Base-by-base conservation (phyloP, 257 asterid genomes). In the Ballota nigra region DNA sequence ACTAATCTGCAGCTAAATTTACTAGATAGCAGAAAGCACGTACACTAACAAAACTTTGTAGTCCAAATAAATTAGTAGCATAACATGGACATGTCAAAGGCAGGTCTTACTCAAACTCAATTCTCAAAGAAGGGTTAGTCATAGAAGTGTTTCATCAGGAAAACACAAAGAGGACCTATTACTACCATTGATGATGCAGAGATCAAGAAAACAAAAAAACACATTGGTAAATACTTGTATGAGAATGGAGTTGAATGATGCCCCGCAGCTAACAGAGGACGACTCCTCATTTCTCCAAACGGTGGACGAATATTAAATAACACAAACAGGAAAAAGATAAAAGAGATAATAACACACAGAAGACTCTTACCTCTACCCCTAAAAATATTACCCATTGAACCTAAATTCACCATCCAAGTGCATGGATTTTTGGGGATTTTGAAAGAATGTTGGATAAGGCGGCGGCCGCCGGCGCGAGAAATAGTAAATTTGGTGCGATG, bases 181-280 rank as follows among this genome's bases (percentile, higher is more conserved):
- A 36, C 43, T 7, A 36, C 43, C 43, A 1, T 10, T 0, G 76
- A 64, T 45, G 75, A 72, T 15, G 26, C 75, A 7, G 55, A 18
- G 31, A 12, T 70, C 10, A 55, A 28, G 20, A 76, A 81, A 16
- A 57, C 73, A 0, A 85, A 80, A 24, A 73, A 65, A 74, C 18
- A 20, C 13, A 71, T 84, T 4, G 86, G 83, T 20, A 80, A 86
- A 74, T 84, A 83, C 72, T 73, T 89, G 15, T 78, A 73, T 13
- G 92, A 89, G 70, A 78, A 61, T 6, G 85, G 84, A 28, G 47
- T 85, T n/a, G 90, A 33, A 77, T 20, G 79, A 72, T 12, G 64
- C 74, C 80, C 3, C 84, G 81, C 13, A 83, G 69, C 81, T 89
- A 87, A 75, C 70, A 28, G 66, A 69, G 43, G 20, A 78, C 83